Conservation (phyloP, 2,329 filamentous ascomycete genomes). For the Colletotrichum sp. region DNA sequence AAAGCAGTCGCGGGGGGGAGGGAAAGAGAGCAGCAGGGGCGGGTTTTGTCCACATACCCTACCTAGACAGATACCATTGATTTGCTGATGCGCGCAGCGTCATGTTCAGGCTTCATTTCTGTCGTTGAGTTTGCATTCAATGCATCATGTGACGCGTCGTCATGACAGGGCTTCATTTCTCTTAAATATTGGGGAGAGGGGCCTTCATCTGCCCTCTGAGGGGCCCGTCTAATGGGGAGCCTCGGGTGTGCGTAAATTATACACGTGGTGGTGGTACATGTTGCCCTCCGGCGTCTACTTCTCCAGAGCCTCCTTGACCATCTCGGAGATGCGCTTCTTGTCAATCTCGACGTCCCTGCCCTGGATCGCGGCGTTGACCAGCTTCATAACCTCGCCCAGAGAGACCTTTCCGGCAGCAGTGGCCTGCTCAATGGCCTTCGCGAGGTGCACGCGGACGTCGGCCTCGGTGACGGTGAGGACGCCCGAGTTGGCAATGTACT, state of each 20-base stretch:
- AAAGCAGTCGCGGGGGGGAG: background rate
- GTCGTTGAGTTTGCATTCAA: background rate
- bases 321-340: conserved; percentile 60
- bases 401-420: conserved; percentile 54
- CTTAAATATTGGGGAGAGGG: background rate
- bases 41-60: background rate
- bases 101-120: background rate
- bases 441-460: conserved; percentile 61
- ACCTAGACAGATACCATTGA: conserved; percentile 18
- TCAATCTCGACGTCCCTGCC: conserved; percentile 72
- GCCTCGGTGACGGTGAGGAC: conserved; percentile 63
- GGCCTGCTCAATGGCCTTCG: conserved; percentile 53
- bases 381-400: conserved; percentile 68
- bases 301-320: conserved; percentile 58
- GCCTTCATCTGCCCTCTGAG: background rate
- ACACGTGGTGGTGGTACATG: background rate
- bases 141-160: background rate
- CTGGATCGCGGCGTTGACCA: conserved; percentile 57
- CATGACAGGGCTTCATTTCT: background rate
- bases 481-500: conserved; percentile 64
- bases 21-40: background rate
- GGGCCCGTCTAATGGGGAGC: background rate
- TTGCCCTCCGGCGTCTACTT: background rate
- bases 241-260: conserved; percentile 3
- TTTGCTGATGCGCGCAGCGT: conserved; percentile 1